phyloP scores from a whole-genome alignment of 2,329 filamentous ascomycete genomes.

The Ceratocystis cacaofunesta region DNA sequence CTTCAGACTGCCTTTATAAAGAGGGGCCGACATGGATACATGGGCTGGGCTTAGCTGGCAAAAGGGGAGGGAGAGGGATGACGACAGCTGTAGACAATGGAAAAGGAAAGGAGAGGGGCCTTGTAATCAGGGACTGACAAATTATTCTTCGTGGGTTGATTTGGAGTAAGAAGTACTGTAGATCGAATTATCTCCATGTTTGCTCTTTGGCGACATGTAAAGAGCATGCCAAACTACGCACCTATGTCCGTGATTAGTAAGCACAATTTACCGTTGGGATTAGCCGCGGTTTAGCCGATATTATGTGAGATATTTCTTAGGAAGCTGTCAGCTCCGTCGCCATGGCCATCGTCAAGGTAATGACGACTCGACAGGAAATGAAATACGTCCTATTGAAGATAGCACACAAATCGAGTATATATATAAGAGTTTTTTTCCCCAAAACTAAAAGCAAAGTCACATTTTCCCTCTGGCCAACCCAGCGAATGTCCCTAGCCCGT shows the following conservation, averaged over 20 bases:
- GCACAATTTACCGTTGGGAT: neutral
- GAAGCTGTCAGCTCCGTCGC: neutral
- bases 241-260: neutral
- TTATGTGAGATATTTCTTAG: neutral
- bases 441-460: no score
- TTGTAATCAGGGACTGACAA: neutral
- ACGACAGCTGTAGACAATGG: neutral
- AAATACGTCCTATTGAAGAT: no score
- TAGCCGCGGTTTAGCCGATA: neutral
- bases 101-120: neutral
- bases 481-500: neutral
- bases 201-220: neutral
- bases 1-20: neutral
- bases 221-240: neutral
- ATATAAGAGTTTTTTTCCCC: no score
- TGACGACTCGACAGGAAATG: no score
- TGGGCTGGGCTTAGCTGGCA: neutral
- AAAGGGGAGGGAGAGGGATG: no score
- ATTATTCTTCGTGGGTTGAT: neutral
- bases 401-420: no score
- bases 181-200: neutral
- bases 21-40: neutral
- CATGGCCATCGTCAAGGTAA: no score
- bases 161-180: neutral
- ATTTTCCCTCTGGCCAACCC: neutral